Base-by-base conservation (phyloP, 805 yeast species). In the Schizosaccharomyces cryophilus region DNA sequence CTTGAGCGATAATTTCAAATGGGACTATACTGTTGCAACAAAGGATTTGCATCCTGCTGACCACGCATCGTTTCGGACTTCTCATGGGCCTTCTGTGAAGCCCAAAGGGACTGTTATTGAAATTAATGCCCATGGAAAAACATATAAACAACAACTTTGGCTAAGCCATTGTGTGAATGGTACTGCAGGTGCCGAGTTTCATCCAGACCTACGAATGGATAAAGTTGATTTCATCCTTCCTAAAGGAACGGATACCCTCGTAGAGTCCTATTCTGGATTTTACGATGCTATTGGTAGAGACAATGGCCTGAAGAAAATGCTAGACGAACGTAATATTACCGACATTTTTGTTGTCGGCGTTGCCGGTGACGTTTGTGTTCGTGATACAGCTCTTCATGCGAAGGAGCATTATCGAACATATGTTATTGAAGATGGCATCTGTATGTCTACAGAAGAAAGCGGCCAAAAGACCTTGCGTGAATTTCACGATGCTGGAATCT, bases 21-120 rank as follows among this genome's bases (percentile, higher is more conserved):
- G 56, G 56, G 56, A 51, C n/a, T 19, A n/a, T 56, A 35, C n/a
- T 17, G 30, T 56, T 56, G 60, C 60, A 19, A 56, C 60, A 21
- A 35, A 56, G 17, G 60, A 56, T 35, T 30, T 35, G 2, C 60
- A 56, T 56, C 60, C 60, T 13, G 45, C 26, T n/a, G 29, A 56
- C n/a, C 60, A 56, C n/a, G 45, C 35, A 19, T 56, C 60, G 7
- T 56, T 56, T 35, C 21, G 45, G 3, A 15, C 60, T 1, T 29
- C 60, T 3, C 60, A 56, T 29, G 35, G 56, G 7, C 42, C 45
- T 26, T 19, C 19, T 9, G 19, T 5, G 19, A 56, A 24, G 17
- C 42, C 47, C n/a, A 29, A n/a, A 17, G 42, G 29, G 9, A 19
- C 47, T 3, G 24, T 30, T 9, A 17, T 56, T 2, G 35, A 19